phyloP scores from a whole-genome alignment of 805 yeast species.

The Komagataella populi region DNA sequence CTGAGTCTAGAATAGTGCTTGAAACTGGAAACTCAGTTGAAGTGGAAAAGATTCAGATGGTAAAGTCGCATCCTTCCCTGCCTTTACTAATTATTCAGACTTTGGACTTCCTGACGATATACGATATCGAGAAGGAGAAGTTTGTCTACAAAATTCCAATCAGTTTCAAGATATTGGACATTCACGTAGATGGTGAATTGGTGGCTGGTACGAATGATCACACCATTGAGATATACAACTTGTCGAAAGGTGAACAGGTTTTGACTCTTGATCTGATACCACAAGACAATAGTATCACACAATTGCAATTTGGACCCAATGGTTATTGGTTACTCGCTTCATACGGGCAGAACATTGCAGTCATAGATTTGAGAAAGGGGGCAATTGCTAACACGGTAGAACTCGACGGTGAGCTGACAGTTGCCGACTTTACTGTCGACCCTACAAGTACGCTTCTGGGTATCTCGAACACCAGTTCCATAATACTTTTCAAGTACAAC shows the following conservation, averaged over 20 bases:
- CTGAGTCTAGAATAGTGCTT: neutral
- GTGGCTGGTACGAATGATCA: conserved; percentile 22
- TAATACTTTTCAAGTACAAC: conserved; percentile 6
- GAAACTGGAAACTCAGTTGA: neutral
- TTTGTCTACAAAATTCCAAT: neutral
- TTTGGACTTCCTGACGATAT: neutral
- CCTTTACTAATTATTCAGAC: neutral
- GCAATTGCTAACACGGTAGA: neutral
- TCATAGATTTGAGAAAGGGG: conserved; percentile 13
- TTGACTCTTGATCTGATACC: conserved; percentile 15
- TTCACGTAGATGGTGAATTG: conserved; percentile 24
- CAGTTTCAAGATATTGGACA: neutral
- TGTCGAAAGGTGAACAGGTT: conserved; percentile 22
- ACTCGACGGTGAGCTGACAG: neutral
- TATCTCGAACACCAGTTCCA: conserved; percentile 4
- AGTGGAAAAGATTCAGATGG: neutral
- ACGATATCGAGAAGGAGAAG: neutral
- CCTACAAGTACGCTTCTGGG: conserved; percentile 2
- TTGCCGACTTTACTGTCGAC: neutral
- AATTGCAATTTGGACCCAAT: conserved; percentile 41
- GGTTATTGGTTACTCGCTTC: conserved; percentile 45
- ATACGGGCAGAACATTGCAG: conserved; percentile 4
- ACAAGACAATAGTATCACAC: conserved; percentile 13
- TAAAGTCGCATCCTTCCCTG: neutral
- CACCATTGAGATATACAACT: conserved; percentile 22